phyloP scores from a whole-genome alignment of 768 basidiomycete species.

The Termitomyces sp. region DNA sequence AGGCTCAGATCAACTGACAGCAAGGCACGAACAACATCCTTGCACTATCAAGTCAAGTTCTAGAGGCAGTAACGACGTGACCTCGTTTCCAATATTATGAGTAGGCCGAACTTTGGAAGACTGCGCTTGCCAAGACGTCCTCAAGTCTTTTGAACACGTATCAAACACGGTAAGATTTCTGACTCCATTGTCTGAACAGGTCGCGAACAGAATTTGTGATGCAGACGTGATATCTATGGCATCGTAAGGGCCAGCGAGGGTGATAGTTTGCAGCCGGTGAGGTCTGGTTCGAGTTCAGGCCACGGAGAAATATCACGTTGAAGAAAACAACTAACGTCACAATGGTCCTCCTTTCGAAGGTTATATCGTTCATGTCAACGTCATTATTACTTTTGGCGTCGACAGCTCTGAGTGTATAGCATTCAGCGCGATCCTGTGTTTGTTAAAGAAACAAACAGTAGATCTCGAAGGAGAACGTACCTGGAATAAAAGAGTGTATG shows the following conservation, averaged over 20 bases:
- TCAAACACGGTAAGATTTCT: conserved; percentile 7
- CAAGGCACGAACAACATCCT: conserved; percentile 51
- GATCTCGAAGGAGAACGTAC: conserved; percentile 19
- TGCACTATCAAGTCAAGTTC: conserved; percentile 54
- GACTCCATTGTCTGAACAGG: conserved; percentile 9
- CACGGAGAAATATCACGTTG: not conserved
- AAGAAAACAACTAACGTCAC: conserved; percentile 6
- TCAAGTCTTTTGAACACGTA: not conserved
- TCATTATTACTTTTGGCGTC: conserved; percentile 33
- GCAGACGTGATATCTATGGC: conserved; percentile 17
- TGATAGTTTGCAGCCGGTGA: conserved; percentile 16
- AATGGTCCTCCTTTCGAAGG: not conserved
- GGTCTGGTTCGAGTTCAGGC: conserved; percentile 1
- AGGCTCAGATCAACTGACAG: not conserved
- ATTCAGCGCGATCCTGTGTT: conserved; percentile 34
- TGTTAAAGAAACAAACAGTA: not conserved
- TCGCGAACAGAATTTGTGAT: conserved; percentile 17
- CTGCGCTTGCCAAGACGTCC: conserved; percentile 23
- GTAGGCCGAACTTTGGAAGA: not conserved
- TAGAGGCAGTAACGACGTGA: conserved; percentile 47
- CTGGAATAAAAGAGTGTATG: conserved; percentile 35
- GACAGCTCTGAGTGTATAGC: conserved; percentile 27
- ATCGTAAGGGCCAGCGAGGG: conserved; percentile 11
- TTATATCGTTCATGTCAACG: conserved; percentile 6
- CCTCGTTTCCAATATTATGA: conserved; percentile 2